phyloP scores from a whole-genome alignment of 805 yeast genomes.

The Ogataea ramenticola region DNA sequence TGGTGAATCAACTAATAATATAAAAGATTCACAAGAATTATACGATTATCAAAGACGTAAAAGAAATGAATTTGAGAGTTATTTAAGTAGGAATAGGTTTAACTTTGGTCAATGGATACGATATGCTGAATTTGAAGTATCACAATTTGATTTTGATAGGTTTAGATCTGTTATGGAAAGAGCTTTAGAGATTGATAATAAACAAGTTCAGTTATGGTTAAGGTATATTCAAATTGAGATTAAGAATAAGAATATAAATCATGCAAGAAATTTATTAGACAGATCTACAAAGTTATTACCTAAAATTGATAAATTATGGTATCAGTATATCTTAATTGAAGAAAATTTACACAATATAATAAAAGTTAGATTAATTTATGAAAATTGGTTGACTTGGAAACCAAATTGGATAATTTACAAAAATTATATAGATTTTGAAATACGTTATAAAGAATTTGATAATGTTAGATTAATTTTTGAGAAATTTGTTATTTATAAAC shows the following conservation, averaged over 20 bases:
- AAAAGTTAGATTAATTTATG: slow-evolving; percentile 60
- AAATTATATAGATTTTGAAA: slow-evolving; percentile 66
- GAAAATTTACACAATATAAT: slow-evolving; percentile 62
- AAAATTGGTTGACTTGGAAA: slow-evolving; percentile 76
- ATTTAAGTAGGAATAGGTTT: slow-evolving; percentile 75
- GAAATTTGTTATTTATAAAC: slow-evolving; percentile 46
- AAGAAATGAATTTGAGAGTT: slow-evolving; percentile 78
- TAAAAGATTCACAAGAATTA: slow-evolving; percentile 75
- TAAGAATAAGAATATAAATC: slow-evolving; percentile 65
- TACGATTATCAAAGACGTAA: slow-evolving; percentile 68
- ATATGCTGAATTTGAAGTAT: slow-evolving; percentile 82
- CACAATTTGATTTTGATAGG: slow-evolving; percentile 68
- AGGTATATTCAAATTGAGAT: slow-evolving; percentile 77
- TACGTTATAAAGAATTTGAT: slow-evolving; percentile 43
- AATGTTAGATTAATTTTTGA: slow-evolving; percentile 54
- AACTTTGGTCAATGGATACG: slow-evolving; percentile 87
- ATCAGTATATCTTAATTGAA: slow-evolving; percentile 71
- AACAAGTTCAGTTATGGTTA: slow-evolving; percentile 79
- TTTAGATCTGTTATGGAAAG: slow-evolving; percentile 87
- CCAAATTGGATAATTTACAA: slow-evolving; percentile 66
- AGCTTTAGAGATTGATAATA: slow-evolving; percentile 68
- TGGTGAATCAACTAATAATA: no score
- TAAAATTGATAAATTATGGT: slow-evolving; percentile 81
- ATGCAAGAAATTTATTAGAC: slow-evolving; percentile 80
- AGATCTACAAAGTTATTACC: slow-evolving; percentile 73